Conservation (phyloP, 495 filamentous ascomycete species). For the Pseudevernia furfuracea region DNA sequence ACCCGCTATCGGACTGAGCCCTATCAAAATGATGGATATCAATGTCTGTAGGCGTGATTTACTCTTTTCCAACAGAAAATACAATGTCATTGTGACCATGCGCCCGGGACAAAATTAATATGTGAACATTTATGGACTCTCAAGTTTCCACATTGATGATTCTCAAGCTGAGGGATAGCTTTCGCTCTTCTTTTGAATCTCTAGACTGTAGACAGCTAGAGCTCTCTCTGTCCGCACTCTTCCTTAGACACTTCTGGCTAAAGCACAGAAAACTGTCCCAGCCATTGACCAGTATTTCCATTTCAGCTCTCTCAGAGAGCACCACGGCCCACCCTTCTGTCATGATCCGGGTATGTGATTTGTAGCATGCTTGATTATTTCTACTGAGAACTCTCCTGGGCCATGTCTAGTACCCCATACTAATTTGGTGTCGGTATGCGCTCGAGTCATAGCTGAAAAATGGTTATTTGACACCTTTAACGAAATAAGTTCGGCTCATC, state of each 20-base stretch:
- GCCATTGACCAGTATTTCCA: no score
- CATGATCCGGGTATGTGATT: no score
- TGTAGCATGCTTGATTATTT: no score
- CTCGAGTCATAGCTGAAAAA: no score
- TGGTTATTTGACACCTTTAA: no score
- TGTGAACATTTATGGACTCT: not conserved
- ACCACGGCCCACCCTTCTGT: not conserved
- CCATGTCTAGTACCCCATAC: no score
- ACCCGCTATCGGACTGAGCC: not conserved
- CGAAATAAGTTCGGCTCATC: not conserved
- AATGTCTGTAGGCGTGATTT: not conserved
- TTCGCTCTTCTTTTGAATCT: not conserved
- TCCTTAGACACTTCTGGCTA: no score
- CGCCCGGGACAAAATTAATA: not conserved
- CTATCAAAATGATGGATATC: not conserved
- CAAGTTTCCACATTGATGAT: not conserved
- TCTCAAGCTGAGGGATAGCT: not conserved
- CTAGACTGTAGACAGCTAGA: not conserved
- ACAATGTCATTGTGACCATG: not conserved
- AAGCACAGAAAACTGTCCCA: not conserved
- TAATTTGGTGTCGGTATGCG: no score
- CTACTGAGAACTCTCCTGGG: no score
- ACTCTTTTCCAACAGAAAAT: not conserved
- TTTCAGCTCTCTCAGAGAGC: not conserved
- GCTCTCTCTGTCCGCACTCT: not conserved